Percentiles rank a stretch among this genome's conserved stretches.
These are phyloP conservation scores for Lactarius trivialis DNA, from an alignment of 768 basidiomycete species.

Conservation along the genomic window DNA sequence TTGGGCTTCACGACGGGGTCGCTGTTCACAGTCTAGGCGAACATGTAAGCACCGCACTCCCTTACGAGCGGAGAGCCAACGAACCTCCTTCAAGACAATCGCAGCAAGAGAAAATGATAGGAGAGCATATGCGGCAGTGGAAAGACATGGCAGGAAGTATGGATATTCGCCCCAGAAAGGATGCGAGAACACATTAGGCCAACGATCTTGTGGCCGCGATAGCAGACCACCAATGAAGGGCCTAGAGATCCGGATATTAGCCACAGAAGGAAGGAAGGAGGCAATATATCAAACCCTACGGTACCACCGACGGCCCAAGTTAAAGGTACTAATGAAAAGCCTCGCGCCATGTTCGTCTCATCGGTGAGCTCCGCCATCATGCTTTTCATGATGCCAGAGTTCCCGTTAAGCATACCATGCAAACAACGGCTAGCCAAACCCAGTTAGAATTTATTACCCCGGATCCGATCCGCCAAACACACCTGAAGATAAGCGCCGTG, in stretches of 20 bases:
- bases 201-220: too few species aligned
- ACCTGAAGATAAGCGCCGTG: slow-evolving; percentile 23
- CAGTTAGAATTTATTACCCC: not conserved
- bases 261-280: not conserved
- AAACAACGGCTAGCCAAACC: slow-evolving; percentile 12
- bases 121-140: too few species aligned
- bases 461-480: not conserved
- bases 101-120: too few species aligned
- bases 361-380: slow-evolving; percentile 25
- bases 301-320: not conserved
- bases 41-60: too few species aligned
- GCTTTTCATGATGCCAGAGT: slow-evolving; percentile 29
- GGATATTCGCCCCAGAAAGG: too few species aligned
- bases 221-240: slow-evolving; percentile 7
- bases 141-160: too few species aligned
- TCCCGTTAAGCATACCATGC: slow-evolving; percentile 35
- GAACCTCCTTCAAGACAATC: too few species aligned
- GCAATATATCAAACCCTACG: not conserved
- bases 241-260: slow-evolving; percentile 19
- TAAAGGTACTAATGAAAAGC: not conserved
- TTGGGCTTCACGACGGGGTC: too few species aligned
- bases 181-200: too few species aligned
- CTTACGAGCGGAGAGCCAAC: too few species aligned
- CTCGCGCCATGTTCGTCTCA: slow-evolving; percentile 1
- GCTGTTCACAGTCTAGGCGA: too few species aligned